Percentiles rank a stretch among this genome's conserved stretches.
Evolutionary conservation across 1,284 basidiomycete species (phyloP).

Genomic region (Neolentinus lepideus): DNA sequence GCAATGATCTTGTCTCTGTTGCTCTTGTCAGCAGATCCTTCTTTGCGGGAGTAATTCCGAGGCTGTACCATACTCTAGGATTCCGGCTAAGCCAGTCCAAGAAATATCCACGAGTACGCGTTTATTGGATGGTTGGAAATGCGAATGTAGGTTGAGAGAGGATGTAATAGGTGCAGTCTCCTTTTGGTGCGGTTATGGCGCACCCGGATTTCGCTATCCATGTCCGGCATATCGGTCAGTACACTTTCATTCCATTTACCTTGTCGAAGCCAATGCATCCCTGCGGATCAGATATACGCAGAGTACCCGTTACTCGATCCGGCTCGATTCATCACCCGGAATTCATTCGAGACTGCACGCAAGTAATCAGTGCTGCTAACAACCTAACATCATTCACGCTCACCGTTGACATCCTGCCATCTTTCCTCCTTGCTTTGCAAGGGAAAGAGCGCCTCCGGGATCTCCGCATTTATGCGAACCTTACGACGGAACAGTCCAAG

Average conservation of each 20-base stretch:
- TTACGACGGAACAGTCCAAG: slow-evolving; percentile 41
- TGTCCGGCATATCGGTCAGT: slow-evolving; percentile 52
- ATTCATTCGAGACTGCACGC: slow-evolving; percentile 46
- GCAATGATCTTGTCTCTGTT: slow-evolving; percentile 48
- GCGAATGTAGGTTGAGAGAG: background rate
- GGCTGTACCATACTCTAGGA: slow-evolving; percentile 47
- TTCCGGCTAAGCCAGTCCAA: slow-evolving; percentile 50
- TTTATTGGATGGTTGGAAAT: background rate
- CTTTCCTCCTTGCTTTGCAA: slow-evolving; percentile 39
- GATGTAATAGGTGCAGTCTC: slow-evolving; percentile 34
- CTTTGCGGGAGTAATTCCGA: slow-evolving; percentile 49
- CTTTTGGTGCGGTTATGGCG: slow-evolving; percentile 48
- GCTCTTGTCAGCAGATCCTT: slow-evolving; percentile 60
- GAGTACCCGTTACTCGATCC: slow-evolving; percentile 27
- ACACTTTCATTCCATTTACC: background rate
- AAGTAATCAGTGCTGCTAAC: slow-evolving; percentile 37
- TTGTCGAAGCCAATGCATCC: slow-evolving; percentile 1
- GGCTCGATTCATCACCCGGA: slow-evolving; percentile 26
- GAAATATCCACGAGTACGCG: slow-evolving; percentile 38
- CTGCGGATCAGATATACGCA: slow-evolving; percentile 41
- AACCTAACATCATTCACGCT: slow-evolving; percentile 54
- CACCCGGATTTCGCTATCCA: slow-evolving; percentile 48
- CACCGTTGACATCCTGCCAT: slow-evolving; percentile 35
- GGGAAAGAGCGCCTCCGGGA: slow-evolving; percentile 35
- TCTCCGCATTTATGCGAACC: slow-evolving; percentile 39